Base-by-base conservation (phyloP, 2,329 filamentous ascomycete genomes). In the Penicillium sp. region DNA sequence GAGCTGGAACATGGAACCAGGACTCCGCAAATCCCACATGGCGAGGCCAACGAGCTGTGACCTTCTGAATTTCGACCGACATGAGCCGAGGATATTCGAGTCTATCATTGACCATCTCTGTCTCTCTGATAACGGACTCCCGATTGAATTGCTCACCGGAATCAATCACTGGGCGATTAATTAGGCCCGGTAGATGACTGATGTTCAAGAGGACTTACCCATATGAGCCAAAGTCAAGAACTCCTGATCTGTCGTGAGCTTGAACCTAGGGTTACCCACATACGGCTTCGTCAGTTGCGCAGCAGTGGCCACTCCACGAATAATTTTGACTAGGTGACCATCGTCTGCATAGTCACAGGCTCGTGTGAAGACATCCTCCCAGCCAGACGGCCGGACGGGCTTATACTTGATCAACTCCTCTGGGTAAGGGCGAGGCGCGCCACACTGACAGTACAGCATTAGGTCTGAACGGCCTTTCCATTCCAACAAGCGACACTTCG, bases 391-490 rank as follows among this genome's bases (percentile, higher is more conserved):
- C 3, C 9, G 14, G 14, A n/a, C 14, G 6, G 31, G 31, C 14
- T 18, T 34, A 34, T 34, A 34, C 6, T 2, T 5, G 13, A 7
- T 8, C 10, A 34, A 35, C 14, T 57, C 55, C 10, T 52, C 41
- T 0, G 50, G 42, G 3, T 16, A n/a, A 13, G 43, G 39, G 2
- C 10, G 25, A 2, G 53, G 55, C 1, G 50, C 45, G 6, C 55
- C 55, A 2, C 41, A 28, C 31, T 55, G 50, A n/a, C 49, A 50
- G 29, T 55, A 57, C 4, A 57, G 27, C 39, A 53, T 51, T 1
- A 57, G n/a, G 36, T 50, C 53, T 4, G 55, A 46, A 1, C 55
- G 53, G n/a, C 55, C 55, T 30, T 55, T 53, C 50, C 55, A 53
- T 50, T 57, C 55, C 25, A 57, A 38, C 5, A 57, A 16, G n/a